These are phyloP conservation scores for Licmophora abbreviata DNA, from an alignment of 108 stramenopile species.

Conservation along the genomic window DNA sequence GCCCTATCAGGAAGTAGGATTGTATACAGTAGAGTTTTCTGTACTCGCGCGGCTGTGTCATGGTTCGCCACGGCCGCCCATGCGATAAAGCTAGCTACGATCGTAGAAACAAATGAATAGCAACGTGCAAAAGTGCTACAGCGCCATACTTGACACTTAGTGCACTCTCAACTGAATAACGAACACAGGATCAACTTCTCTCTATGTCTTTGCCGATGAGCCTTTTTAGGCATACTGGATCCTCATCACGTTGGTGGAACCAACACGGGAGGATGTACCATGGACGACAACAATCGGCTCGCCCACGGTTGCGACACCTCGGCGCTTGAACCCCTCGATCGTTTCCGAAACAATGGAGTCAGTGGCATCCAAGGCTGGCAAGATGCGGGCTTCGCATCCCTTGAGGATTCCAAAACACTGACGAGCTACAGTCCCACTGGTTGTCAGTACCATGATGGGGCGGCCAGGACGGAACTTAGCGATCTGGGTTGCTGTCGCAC, in stretches of 20 bases:
- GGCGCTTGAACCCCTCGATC: conserved; percentile 46
- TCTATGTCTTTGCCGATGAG: not conserved
- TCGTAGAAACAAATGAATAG: too few relatives aligned
- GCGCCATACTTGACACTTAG: too few relatives aligned
- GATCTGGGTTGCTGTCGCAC: conserved; percentile 69
- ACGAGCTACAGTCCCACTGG: conserved; percentile 35
- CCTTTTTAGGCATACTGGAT: conserved; percentile 57
- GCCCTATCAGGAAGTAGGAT: not conserved
- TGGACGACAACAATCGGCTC: conserved; percentile 88
- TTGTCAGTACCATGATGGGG: conserved; percentile 40
- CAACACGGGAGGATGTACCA: conserved; percentile 39
- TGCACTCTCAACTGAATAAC: too few relatives aligned
- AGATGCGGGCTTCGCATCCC: conserved; percentile 29
- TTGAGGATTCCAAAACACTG: conserved; percentile 48
- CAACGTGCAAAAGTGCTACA: too few relatives aligned
- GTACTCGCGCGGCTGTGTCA: too few relatives aligned
- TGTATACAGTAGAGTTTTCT: too few relatives aligned
- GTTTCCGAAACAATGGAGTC: conserved; percentile 63
- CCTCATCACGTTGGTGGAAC: conserved; percentile 77
- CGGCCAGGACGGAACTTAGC: conserved; percentile 63
- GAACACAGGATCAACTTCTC: not conserved
- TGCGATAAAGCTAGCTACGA: too few relatives aligned
- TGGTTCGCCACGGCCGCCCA: too few relatives aligned
- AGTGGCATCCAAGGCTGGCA: conserved; percentile 59
- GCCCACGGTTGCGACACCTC: conserved; percentile 68